Conservation (phyloP, 2,329 filamentous ascomycete genomes). For the Beauveria varroae region DNA sequence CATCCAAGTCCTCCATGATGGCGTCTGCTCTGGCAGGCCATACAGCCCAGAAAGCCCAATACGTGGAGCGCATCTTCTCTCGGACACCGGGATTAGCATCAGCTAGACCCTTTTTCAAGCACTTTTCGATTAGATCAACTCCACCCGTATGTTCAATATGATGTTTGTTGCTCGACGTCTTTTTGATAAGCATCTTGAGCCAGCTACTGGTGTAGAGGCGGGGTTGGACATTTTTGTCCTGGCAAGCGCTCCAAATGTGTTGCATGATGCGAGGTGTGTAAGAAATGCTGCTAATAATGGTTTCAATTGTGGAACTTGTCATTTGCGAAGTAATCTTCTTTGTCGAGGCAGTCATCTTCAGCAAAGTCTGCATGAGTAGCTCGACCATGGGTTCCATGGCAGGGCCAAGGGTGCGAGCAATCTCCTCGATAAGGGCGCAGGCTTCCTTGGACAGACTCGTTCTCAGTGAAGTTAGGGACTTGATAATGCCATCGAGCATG, state of each 20-base stretch:
- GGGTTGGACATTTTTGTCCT: slow-evolving; percentile 91
- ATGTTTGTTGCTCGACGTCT: slow-evolving; percentile 69
- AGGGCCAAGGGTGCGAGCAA: slow-evolving; percentile 68
- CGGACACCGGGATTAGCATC: slow-evolving; percentile 88
- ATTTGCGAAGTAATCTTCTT: slow-evolving; percentile 89
- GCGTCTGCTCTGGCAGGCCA: slow-evolving; percentile 73
- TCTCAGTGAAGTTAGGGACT: slow-evolving; percentile 72
- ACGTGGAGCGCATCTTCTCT: slow-evolving; percentile 76
- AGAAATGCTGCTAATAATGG: slow-evolving; percentile 68
- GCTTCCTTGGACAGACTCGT: slow-evolving; percentile 87
- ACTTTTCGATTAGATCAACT: slow-evolving; percentile 77
- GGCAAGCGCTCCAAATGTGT: slow-evolving; percentile 71
- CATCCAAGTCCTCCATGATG: slow-evolving; percentile 71
- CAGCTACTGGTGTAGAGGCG: slow-evolving; percentile 72
- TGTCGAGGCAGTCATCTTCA: slow-evolving; percentile 82
- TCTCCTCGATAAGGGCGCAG: slow-evolving; percentile 75
- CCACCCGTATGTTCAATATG: slow-evolving; percentile 81
- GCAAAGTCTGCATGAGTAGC: slow-evolving; percentile 76
- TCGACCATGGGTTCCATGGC: slow-evolving; percentile 85
- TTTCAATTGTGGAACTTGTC: slow-evolving; percentile 73
- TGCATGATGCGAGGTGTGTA: slow-evolving; percentile 78
- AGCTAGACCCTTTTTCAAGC: slow-evolving; percentile 77
- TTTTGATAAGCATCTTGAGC: slow-evolving; percentile 74
- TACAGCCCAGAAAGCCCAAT: slow-evolving; percentile 71
- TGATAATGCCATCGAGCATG: slow-evolving; percentile 81